Conservation (phyloP, 306 rosid species). For the Cucurbita argyrosperma region DNA sequence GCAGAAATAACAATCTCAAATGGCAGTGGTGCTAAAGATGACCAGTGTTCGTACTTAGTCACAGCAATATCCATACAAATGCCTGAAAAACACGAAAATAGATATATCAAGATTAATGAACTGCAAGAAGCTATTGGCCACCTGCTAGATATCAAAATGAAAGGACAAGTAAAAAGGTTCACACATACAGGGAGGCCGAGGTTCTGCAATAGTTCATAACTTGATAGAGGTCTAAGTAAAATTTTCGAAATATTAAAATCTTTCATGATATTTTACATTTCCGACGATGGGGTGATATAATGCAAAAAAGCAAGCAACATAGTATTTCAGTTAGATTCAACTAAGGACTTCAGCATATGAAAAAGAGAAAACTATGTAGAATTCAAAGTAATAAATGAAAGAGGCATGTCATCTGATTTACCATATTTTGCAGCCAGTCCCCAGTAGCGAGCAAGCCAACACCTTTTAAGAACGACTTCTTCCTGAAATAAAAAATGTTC, state of each 20-base stretch:
- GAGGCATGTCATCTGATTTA: conserved; percentile 11
- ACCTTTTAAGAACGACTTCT: conserved; percentile 97
- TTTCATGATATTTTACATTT: neutral
- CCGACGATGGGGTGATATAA: neutral
- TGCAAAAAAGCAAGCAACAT: neutral
- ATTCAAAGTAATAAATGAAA: neutral
- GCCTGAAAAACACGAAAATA: conserved; percentile 38
- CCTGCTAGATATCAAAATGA: neutral
- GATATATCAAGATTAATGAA: conserved; percentile 5
- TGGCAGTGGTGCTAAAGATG: conserved; percentile 96
- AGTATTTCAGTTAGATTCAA: neutral
- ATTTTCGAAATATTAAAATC: neutral
- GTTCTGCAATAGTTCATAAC: neutral
- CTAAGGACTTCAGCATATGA: neutral
- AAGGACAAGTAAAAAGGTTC: neutral
- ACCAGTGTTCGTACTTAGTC: conserved; percentile 86
- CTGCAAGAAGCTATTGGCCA: conserved; percentile 3
- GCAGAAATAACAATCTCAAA: conserved; percentile 96
- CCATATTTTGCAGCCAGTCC: conserved; percentile 87
- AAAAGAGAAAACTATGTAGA: neutral
- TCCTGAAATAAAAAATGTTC: conserved; percentile 41
- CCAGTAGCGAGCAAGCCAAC: conserved; percentile 99
- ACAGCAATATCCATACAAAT: conserved; percentile 84
- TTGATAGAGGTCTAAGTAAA: neutral
- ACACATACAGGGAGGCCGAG: neutral